phyloP scores from a whole-genome alignment of 2,329 filamentous ascomycete species.

The Penicillium sp. region DNA sequence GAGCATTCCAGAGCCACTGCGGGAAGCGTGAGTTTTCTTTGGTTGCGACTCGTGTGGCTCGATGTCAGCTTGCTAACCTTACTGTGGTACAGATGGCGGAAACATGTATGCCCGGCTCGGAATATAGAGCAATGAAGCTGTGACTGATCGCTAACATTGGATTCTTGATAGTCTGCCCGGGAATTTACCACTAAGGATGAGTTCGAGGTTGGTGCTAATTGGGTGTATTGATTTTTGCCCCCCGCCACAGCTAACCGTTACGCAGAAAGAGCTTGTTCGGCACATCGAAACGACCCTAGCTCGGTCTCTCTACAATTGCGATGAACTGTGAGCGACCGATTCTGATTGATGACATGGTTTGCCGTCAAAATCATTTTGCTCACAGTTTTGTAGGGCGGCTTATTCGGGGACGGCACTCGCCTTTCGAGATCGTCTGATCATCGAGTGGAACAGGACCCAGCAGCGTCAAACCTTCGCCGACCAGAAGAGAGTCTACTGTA shows the following conservation, averaged over 20 bases:
- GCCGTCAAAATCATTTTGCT: neutral
- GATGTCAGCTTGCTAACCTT: neutral
- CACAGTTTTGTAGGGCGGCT: constrained; percentile 63
- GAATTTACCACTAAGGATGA: constrained; percentile 80
- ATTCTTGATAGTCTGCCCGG: constrained; percentile 57
- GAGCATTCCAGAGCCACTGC: constrained; percentile 84
- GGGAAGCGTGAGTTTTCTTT: constrained; percentile 71
- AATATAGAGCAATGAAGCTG: too few relatives aligned
- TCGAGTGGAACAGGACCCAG: constrained; percentile 98
- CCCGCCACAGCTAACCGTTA: constrained; percentile 9
- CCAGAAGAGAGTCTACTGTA: constrained; percentile 90
- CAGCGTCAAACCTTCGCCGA: constrained; percentile 91
- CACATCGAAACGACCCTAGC: constrained; percentile 97
- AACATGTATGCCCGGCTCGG: constrained; percentile 52
- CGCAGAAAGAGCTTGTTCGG: constrained; percentile 78
- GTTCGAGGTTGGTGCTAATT: constrained; percentile 61
- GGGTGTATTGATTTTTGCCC: neutral
- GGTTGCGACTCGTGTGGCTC: neutral
- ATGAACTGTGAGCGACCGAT: constrained; percentile 65
- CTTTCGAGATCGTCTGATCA: constrained; percentile 88
- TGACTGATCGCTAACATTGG: constrained; percentile 4
- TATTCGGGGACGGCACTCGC: constrained; percentile 91
- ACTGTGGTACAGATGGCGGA: constrained; percentile 57
- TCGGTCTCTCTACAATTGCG: constrained; percentile 96
- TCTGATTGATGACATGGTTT: neutral